Base-by-base conservation (phyloP, 192 early-diverging fungal genomes). In the Coemansia sp. region DNA sequence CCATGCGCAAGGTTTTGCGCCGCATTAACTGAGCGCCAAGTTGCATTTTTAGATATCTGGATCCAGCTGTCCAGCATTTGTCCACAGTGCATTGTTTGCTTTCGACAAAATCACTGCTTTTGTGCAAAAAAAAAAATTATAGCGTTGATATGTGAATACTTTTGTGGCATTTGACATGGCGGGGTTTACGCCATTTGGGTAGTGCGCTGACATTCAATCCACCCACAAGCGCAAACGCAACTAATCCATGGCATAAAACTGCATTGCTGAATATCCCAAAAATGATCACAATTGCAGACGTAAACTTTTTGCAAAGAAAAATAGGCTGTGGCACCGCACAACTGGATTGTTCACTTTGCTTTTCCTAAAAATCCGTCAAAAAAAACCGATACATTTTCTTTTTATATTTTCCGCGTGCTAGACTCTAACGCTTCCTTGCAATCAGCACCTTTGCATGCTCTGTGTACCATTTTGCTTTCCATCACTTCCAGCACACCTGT, bases 1-100 rank as follows among this genome's bases (percentile, higher is more conserved):
- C 71, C 31, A 81, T 81, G 78, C 73, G 65, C 44, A 81, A 75
- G 50, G 78, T 81, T 23, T 28, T 81, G 26, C 59, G 69, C 18
- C 69, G 68, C 54, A 74, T 81, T 54, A 81, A 74, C 58, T 81
- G 48, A 41, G n/a, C 18, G 5, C 24, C 2, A 28, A 50, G 5
- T 19, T 23, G 10, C 54, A 25, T 57, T 3, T 12, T 5, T 23
- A 34, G 30, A 41, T 34, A 53, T 25, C 5, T 32, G 31, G 26
- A 52, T 27, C 52, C n/a, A 4, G 9, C 5, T 23, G 21, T n/a
- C 23, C 8, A 9, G 23, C 23, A 21, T 53, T n/a, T 53, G 23
- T 53, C 52, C 52, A 22, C 52, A n/a, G 52, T 22, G 23, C 27
- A 10, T 53, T 12, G 9, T 9, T 53, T 24, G 52, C 21, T 24